A percentile compares a stretch with the other conserved stretches of the same genome.
Conservation (phyloP, 169 alveolate species). For the Plasmodium adleri region DNA sequence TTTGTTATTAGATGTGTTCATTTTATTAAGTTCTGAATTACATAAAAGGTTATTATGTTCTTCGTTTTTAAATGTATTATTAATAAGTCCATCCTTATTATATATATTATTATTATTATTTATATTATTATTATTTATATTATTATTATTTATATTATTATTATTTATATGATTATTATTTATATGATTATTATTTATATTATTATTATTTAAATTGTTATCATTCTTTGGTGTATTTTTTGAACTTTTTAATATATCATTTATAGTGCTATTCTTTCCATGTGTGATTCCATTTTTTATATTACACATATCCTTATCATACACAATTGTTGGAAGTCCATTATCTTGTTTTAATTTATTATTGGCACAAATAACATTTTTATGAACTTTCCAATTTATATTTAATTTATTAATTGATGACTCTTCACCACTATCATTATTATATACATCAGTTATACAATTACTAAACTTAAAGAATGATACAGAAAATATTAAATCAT, state of each 20-base stretch:
- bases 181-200: neutral
- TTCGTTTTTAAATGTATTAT: too few relatives aligned
- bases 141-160: neutral
- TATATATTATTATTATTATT: neutral
- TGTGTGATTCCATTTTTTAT: neutral
- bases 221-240: neutral
- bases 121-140: neutral
- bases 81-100: too few relatives aligned
- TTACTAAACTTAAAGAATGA: conserved; percentile 42
- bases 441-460: conserved; percentile 7
- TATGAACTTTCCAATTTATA: conserved; percentile 8
- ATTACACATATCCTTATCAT: conserved; percentile 6
- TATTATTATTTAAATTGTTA: neutral
- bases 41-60: too few relatives aligned
- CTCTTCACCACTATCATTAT: conserved; percentile 15
- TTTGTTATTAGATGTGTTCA: neutral
- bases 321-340: neutral
- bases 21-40: neutral
- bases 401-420: conserved; percentile 14
- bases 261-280: conserved; percentile 2
- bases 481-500: conserved; percentile 32
- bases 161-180: too few relatives aligned
- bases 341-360: conserved; percentile 24
- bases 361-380: conserved; percentile 4
- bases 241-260: conserved; percentile 3